Percentiles rank a stretch among this genome's conserved stretches.
These are phyloP conservation scores for Nicotiana undulata DNA, from an alignment of 257 asterid species.

Conservation along the genomic window DNA sequence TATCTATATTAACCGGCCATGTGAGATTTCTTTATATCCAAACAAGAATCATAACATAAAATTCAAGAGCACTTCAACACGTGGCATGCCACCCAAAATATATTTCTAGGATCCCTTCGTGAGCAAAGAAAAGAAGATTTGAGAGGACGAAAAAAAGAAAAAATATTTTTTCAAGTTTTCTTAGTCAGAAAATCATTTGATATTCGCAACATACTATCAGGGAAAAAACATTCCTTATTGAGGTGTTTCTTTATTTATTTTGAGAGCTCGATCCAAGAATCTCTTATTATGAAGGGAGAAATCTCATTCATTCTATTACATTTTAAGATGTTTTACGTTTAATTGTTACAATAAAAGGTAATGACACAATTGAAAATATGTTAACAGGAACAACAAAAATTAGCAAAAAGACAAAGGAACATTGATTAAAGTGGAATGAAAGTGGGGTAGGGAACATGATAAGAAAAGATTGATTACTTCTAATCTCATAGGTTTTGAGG, in stretches of 20 bases:
- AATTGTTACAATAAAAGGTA: not conserved
- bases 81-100: not conserved
- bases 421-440: conserved; percentile 30
- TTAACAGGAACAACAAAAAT: not conserved
- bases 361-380: not conserved
- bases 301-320: too few relatives aligned
- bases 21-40: not conserved
- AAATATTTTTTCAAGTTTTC: too few relatives aligned
- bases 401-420: conserved; percentile 10
- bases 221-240: too few relatives aligned
- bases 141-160: not conserved
- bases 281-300: too few relatives aligned
- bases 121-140: not conserved
- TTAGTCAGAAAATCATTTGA: too few relatives aligned
- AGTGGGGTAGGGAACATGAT: conserved; percentile 45
- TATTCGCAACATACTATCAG: too few relatives aligned
- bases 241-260: too few relatives aligned
- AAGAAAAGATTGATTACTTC: conserved; percentile 25
- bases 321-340: too few relatives aligned
- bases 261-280: too few relatives aligned
- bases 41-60: not conserved
- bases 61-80: not conserved
- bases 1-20: not conserved
- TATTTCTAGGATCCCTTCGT: not conserved
- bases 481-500: conserved; percentile 31